phyloP scores from a whole-genome alignment of 306 rosid species.

The Dalbergia oliveri region DNA sequence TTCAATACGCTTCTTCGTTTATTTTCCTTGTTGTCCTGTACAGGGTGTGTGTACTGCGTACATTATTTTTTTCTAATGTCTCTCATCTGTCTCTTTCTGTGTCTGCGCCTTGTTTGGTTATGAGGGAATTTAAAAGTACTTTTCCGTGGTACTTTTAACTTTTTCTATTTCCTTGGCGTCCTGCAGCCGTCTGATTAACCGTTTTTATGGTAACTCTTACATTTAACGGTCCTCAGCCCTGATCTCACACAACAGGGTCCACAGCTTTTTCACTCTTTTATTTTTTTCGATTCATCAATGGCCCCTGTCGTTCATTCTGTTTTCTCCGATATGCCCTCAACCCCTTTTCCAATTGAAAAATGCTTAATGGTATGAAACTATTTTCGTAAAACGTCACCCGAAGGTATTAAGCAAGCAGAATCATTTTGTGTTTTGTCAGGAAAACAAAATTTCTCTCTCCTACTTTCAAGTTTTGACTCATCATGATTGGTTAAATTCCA shows the following conservation, averaged over 20 bases:
- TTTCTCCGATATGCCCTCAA: conserved; percentile 36
- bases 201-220: conserved; percentile 45
- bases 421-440: too few relatives aligned
- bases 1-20: conserved; percentile 12
- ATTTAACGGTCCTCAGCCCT: conserved; percentile 42
- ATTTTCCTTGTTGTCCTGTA: neutral
- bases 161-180: neutral
- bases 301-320: neutral
- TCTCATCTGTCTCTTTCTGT: conserved; percentile 39
- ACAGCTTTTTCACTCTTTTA: neutral
- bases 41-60: neutral
- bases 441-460: too few relatives aligned
- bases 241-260: conserved; percentile 46
- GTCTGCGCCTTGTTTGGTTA: conserved; percentile 48
- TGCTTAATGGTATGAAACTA: too few relatives aligned
- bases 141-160: conserved; percentile 71
- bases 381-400: too few relatives aligned
- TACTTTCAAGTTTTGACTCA: too few relatives aligned
- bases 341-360: too few relatives aligned
- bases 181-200: conserved; percentile 13
- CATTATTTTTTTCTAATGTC: neutral
- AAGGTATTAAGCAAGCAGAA: too few relatives aligned
- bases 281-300: neutral
- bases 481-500: too few relatives aligned
- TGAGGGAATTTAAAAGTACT: conserved; percentile 50